Percentiles rank a stretch among this genome's conserved stretches.
These are phyloP conservation scores for Candida sithepensis DNA, from an alignment of 805 yeast species.

Conservation along the genomic window DNA sequence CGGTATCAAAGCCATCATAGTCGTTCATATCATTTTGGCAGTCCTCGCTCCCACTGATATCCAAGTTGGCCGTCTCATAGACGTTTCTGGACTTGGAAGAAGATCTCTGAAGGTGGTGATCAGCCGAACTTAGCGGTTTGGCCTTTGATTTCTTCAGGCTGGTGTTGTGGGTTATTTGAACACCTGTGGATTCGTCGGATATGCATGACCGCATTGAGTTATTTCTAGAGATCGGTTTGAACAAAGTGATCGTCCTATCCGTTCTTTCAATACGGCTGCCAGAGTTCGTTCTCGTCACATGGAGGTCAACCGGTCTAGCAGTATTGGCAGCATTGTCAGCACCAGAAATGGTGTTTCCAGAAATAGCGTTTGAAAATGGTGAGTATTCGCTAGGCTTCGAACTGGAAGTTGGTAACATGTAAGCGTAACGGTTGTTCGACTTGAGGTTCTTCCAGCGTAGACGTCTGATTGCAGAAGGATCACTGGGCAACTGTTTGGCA, in stretches of 20 bases:
- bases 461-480: neutral
- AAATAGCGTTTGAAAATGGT: neutral
- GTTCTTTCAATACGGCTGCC: conserved; percentile 19
- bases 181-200: neutral
- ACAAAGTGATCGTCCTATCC: conserved; percentile 31
- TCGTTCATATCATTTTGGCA: neutral
- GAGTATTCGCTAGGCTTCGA: neutral
- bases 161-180: neutral
- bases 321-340: neutral
- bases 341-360: neutral
- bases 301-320: neutral
- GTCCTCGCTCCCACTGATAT: conserved; percentile 17
- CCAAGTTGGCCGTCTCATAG: conserved; percentile 11
- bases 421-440: neutral
- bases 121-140: neutral
- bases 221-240: conserved; percentile 16
- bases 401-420: neutral
- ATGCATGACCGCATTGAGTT: neutral
- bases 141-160: neutral
- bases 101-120: neutral
- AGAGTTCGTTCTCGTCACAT: neutral
- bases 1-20: conserved; percentile 2
- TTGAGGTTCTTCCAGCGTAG: neutral
- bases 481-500: neutral
- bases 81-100: too few species aligned